Conservation (phyloP, 2,329 filamentous ascomycete species). For the Cercospora zeina region DNA sequence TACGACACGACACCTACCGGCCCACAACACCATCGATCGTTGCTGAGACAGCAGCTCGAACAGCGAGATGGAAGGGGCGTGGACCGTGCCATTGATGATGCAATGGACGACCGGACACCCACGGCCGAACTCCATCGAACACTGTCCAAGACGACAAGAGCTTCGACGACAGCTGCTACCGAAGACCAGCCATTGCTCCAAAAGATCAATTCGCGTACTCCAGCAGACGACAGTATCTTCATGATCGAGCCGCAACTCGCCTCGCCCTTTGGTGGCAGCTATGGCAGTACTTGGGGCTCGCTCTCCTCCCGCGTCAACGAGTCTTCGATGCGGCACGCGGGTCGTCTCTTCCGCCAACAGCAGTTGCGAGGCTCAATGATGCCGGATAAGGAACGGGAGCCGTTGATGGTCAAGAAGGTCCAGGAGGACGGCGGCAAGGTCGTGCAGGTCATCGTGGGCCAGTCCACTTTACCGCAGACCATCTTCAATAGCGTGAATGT, state of each 20-base stretch:
- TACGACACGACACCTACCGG: slow-evolving; percentile 39
- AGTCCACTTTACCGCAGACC: slow-evolving; percentile 93
- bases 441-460: slow-evolving; percentile 80
- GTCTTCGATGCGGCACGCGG: slow-evolving; percentile 58
- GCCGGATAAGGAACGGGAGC: slow-evolving; percentile 57
- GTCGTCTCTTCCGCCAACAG: slow-evolving; percentile 52
- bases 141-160: slow-evolving; percentile 13
- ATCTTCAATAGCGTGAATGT: slow-evolving; percentile 96
- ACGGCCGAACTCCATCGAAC: slow-evolving; percentile 29
- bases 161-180: slow-evolving; percentile 8
- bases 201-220: slow-evolving; percentile 34
- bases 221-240: slow-evolving; percentile 48
- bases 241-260: slow-evolving; percentile 58
- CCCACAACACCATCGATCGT: slow-evolving; percentile 36
- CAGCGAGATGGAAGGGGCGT: slow-evolving; percentile 24
- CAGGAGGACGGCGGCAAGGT: slow-evolving; percentile 82
- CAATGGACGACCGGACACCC: slow-evolving; percentile 37
- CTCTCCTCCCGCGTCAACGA: slow-evolving; percentile 59
- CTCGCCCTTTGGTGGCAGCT: slow-evolving; percentile 70
- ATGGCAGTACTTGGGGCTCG: slow-evolving; percentile 63
- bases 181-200: slow-evolving; percentile 35
- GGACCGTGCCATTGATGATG: slow-evolving; percentile 28
- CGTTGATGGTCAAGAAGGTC: slow-evolving; percentile 83
- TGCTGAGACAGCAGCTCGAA: slow-evolving; percentile 37
- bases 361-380: slow-evolving; percentile 47